Conservation (phyloP, 441 rosid species). For the Euphorbia celastroides region DNA sequence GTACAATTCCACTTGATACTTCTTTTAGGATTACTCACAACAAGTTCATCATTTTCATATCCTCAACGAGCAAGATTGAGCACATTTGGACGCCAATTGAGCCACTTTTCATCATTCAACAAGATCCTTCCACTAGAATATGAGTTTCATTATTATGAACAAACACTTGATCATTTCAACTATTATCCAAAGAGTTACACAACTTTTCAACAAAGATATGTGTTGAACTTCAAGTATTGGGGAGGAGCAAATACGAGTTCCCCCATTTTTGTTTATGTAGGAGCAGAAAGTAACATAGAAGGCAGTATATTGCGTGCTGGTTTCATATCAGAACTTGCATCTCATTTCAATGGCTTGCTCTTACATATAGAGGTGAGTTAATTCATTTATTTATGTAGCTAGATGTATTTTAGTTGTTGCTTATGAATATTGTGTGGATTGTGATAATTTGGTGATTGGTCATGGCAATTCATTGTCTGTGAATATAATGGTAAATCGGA, state of each 20-base stretch:
- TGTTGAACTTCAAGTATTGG: constrained; percentile 32
- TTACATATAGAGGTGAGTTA: constrained; percentile 29
- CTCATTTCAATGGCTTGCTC: constrained; percentile 29
- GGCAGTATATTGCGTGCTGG: background rate
- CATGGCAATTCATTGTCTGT: background rate
- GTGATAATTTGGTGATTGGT: background rate
- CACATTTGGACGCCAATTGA: background rate
- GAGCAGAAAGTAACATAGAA: constrained; percentile 18
- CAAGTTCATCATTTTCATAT: background rate
- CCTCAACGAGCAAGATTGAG: background rate
- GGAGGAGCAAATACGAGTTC: constrained; percentile 32
- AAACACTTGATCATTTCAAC: constrained; percentile 42
- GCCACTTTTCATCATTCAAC: background rate
- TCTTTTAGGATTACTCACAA: background rate
- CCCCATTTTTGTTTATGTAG: constrained; percentile 31
- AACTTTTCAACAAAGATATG: constrained; percentile 32
- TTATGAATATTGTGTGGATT: no score
- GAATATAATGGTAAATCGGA: background rate
- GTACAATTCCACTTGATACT: background rate
- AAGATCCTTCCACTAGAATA: constrained; percentile 12
- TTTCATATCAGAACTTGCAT: constrained; percentile 25
- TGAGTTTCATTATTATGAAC: constrained; percentile 20
- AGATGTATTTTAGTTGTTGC: no score
- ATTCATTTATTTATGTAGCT: background rate
- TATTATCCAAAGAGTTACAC: constrained; percentile 35